Evolutionary conservation across 2,329 filamentous ascomycete species (phyloP).

Genomic region (Geosmithia morbida): DNA sequence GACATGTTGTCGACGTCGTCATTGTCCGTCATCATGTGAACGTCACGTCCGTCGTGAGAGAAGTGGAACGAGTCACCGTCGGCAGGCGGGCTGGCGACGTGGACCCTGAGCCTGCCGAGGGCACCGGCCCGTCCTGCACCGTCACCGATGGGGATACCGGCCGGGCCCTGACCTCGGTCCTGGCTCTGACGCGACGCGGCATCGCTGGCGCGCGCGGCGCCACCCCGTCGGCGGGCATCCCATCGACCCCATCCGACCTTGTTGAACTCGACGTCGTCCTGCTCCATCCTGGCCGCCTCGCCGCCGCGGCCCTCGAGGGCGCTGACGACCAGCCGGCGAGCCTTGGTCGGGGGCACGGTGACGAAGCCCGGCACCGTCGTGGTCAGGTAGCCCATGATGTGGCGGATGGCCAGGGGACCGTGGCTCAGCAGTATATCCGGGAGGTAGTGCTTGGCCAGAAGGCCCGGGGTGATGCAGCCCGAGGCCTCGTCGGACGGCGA

Average conservation of each 20-base stretch:
- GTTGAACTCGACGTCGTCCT: slow-evolving; percentile 64
- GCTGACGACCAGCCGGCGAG: slow-evolving; percentile 79
- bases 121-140: slow-evolving; percentile 15
- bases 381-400: slow-evolving; percentile 89
- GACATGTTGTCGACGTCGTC: slow-evolving; percentile 95
- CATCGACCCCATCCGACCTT: slow-evolving; percentile 97
- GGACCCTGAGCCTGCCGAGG: slow-evolving; percentile 29
- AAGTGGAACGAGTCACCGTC: slow-evolving; percentile 61
- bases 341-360: slow-evolving; percentile 76
- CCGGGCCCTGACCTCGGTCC: slow-evolving; percentile 12
- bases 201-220: slow-evolving; percentile 33
- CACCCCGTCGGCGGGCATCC: slow-evolving; percentile 67
- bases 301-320: slow-evolving; percentile 70
- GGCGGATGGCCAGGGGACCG: slow-evolving; percentile 83
- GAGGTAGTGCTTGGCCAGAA: slow-evolving; percentile 82
- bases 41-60: slow-evolving; percentile 54
- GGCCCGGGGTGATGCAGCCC: slow-evolving; percentile 68
- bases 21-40: slow-evolving; percentile 55
- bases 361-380: slow-evolving; percentile 89
- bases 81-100: slow-evolving; percentile 32
- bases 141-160: slow-evolving; percentile 41
- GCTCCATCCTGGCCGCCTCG: slow-evolving; percentile 45
- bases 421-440: slow-evolving; percentile 82
- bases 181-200: slow-evolving; percentile 17
- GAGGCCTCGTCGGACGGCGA: slow-evolving; percentile 51